Percentiles rank a stretch among this genome's conserved stretches.
phyloP scores from a whole-genome alignment of 169 alveolate genomes.

The Eimeria zaria region DNA sequence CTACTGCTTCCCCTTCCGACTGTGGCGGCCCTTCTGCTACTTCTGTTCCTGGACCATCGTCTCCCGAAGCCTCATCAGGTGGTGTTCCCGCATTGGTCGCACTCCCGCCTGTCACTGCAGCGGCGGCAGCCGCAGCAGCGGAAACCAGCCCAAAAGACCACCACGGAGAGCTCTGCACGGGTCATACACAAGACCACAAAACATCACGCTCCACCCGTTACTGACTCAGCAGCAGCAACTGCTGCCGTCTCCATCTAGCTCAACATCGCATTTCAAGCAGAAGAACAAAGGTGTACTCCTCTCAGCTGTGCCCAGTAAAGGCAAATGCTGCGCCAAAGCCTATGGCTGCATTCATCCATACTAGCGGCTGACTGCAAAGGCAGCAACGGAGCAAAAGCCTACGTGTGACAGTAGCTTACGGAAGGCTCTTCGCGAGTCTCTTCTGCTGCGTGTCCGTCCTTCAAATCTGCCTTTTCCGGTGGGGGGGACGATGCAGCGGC shows the following conservation, averaged over 20 bases:
- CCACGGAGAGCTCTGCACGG: constrained; percentile 54
- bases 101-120: constrained; percentile 33
- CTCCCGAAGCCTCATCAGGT: constrained; percentile 52
- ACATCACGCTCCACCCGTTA: background rate
- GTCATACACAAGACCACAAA: background rate
- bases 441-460: background rate
- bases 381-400: background rate
- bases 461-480: background rate
- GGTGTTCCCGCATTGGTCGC: background rate
- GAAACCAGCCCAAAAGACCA: constrained; percentile 59
- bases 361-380: background rate
- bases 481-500: constrained; percentile 27
- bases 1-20: constrained; percentile 18
- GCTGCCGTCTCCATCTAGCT: background rate
- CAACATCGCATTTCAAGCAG: background rate
- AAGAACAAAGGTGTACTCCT: background rate
- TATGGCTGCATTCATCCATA: background rate
- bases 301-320: background rate
- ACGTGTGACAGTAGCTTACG: background rate
- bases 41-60: background rate
- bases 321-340: background rate
- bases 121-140: constrained; percentile 47
- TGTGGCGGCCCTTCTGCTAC: background rate
- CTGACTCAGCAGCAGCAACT: background rate
- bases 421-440: constrained; percentile 8